These are phyloP conservation scores for Nemania sp. DNA, from an alignment of 2,329 filamentous ascomycete genomes.

Conservation along the genomic window DNA sequence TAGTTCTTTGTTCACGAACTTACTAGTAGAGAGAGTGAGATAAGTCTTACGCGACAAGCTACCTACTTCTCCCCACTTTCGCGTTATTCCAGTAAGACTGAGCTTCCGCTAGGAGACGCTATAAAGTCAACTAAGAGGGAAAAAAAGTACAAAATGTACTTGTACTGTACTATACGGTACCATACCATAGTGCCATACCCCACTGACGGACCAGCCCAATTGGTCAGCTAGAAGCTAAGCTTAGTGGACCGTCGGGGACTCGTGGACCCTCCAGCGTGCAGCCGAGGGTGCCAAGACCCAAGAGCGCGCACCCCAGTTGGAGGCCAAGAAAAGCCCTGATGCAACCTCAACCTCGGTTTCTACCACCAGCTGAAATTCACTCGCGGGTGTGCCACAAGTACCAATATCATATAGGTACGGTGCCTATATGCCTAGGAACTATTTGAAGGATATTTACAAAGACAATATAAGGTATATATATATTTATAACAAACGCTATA, in stretches of 20 bases:
- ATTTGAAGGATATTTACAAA: background rate
- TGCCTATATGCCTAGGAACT: background rate
- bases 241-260: background rate
- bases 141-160: background rate
- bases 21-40: background rate
- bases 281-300: constrained; percentile 21
- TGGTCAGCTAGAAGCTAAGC: background rate
- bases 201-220: background rate
- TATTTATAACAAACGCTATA: constrained; percentile 1
- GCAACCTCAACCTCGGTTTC: constrained; percentile 5
- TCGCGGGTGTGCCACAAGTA: background rate
- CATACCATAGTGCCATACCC: background rate
- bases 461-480: too few relatives aligned
- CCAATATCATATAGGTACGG: background rate
- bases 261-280: background rate
- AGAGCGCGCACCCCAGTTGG: constrained; percentile 1
- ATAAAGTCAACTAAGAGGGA: background rate
- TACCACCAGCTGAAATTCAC: constrained; percentile 9
- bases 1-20: constrained; percentile 9
- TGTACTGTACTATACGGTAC: background rate
- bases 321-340: constrained; percentile 23
- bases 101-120: constrained; percentile 30
- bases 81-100: constrained; percentile 9
- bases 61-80: constrained; percentile 13
- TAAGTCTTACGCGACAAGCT: background rate